Evolutionary conservation across 495 filamentous ascomycete genomes (phyloP).

Genomic region (Pyrenula massariospora): DNA sequence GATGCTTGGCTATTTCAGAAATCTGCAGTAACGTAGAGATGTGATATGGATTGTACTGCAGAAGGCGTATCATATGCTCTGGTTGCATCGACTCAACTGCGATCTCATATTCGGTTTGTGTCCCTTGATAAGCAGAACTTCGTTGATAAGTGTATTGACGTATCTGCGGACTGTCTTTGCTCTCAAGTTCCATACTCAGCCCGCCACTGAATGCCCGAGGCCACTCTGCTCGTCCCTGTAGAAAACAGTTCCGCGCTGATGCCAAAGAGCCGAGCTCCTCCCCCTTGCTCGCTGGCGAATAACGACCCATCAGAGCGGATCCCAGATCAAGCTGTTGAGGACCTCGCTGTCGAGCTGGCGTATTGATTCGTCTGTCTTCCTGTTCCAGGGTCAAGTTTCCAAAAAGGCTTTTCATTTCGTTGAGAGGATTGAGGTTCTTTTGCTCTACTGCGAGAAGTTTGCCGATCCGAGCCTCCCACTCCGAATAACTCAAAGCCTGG

Average conservation of each 20-base stretch:
- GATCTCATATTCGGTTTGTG: conserved; percentile 64
- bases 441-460: conserved; percentile 65
- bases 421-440: conserved; percentile 68
- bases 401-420: conserved; percentile 92
- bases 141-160: conserved; percentile 61
- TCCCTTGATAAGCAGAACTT: conserved; percentile 57
- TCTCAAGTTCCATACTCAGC: conserved; percentile 68
- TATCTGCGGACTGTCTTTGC: conserved; percentile 35
- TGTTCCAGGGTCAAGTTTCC: conserved; percentile 65
- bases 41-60: conserved; percentile 74
- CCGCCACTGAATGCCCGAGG: conserved; percentile 70
- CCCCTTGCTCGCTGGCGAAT: conserved; percentile 41
- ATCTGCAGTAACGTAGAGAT: conserved; percentile 88
- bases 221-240: conserved; percentile 88
- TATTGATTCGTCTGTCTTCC: conserved; percentile 40
- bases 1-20: conserved; percentile 81
- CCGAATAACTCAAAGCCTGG: not conserved
- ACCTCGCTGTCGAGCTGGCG: conserved; percentile 38
- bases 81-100: conserved; percentile 78
- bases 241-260: conserved; percentile 66
- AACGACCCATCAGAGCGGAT: conserved; percentile 52
- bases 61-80: conserved; percentile 50
- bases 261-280: conserved; percentile 57
- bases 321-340: conserved; percentile 54
- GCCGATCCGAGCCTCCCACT: conserved; percentile 1